Evolutionary conservation across 305 asterid species (phyloP), one percentile per base, ranked within the genome.

Genomic region (Solanum hybrid): DNA sequence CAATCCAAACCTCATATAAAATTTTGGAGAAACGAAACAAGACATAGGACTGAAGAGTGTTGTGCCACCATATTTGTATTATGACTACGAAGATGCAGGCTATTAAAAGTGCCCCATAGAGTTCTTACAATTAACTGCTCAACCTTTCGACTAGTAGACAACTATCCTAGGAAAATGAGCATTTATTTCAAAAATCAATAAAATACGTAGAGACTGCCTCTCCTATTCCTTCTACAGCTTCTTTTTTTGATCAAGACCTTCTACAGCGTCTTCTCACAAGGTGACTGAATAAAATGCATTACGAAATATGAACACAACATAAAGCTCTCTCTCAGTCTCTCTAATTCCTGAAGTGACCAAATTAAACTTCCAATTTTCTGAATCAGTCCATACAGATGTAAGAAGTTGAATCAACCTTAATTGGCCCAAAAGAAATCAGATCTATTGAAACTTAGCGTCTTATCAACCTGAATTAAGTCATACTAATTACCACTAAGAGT

Each of bases 321-420:
- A 15, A 17, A 83, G 29, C 73, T 26, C 32, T 14, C 37, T 34
- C 27, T 14, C 51, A 39, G 51, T 39, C 39, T 38, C 87, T 27
- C 27, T 45, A 41, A 27, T n/a, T 7, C 87, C 73, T 41, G 75
- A 83, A 45, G 38, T 45, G 22, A 17, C 73, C 72, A 45, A 45
- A 45, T 45, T 83, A 29, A 83, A 41, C 72, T 33, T 82, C 34
- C 38, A 38, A 83, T 12, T 38, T 87, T 10, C 45, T 13, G n/a
- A 73, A 89, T 89, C 70, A 89, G 78, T 34, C 88, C 41, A 72
- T 80, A 29, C 29, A 45, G 87, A 83, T 79, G 73, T 45, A 45
- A 41, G 87, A 83, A 29, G 20, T 83, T 83, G 39, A 7, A 41
- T 45, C 26, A 15, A 45, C 73, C 17, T 51, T 41, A 9, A 15